Evolutionary conservation across 1,284 basidiomycete genomes (phyloP).

Genomic region (Ustilago xerochloae): DNA sequence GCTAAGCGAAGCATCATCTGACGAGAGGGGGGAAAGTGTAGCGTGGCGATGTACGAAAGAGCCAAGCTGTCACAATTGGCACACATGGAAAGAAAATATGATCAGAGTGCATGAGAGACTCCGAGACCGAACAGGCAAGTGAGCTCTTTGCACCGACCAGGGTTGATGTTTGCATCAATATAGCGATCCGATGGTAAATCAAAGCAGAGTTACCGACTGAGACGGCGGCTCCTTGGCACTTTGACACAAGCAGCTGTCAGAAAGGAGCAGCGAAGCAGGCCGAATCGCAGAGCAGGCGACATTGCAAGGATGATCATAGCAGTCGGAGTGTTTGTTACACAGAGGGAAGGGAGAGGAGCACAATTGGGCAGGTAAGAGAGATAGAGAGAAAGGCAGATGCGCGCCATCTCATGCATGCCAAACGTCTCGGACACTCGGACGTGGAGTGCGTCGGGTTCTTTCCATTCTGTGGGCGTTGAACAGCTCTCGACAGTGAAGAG

Average conservation of each 20-base stretch:
- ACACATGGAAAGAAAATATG: no score
- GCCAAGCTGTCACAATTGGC: neutral
- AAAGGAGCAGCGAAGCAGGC: neutral
- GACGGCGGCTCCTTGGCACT: slow-evolving; percentile 1
- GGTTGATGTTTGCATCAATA: no score
- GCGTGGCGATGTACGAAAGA: neutral
- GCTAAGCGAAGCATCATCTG: slow-evolving; percentile 10
- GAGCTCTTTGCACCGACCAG: no score
- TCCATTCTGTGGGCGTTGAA: no score
- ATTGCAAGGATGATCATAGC: neutral
- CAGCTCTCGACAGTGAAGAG: no score
- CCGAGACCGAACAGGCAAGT: slow-evolving; percentile 13
- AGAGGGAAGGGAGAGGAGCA: neutral
- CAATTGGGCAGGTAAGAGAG: neutral
- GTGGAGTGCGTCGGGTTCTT: slow-evolving; percentile 39
- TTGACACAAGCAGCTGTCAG: neutral
- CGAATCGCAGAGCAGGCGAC: neutral
- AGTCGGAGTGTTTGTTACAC: neutral
- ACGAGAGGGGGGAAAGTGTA: neutral
- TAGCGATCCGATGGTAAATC: neutral
- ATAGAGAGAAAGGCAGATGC: neutral
- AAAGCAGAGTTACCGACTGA: neutral
- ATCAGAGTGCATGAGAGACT: neutral
- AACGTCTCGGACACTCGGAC: slow-evolving; percentile 45
- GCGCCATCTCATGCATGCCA: slow-evolving; percentile 37